Evolutionary conservation across 805 yeast species (phyloP).

Genomic region (Saccharomycopsis fermentans): DNA sequence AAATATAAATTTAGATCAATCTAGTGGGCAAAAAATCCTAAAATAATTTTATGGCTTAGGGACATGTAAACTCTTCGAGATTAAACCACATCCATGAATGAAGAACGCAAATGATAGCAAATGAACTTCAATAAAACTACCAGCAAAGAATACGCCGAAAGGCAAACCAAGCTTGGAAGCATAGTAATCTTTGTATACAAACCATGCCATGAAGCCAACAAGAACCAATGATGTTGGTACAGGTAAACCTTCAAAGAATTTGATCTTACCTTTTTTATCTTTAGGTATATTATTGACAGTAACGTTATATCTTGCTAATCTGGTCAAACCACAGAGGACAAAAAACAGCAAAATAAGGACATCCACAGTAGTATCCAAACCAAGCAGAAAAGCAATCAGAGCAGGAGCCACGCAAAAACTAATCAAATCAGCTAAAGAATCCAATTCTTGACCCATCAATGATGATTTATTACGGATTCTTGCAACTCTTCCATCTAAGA

Average conservation of each 20-base stretch:
- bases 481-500: slow-evolving; percentile 95
- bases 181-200: slow-evolving; percentile 41
- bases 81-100: slow-evolving; percentile 82
- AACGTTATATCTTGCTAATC: slow-evolving; percentile 92
- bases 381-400: slow-evolving; percentile 81
- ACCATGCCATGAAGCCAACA: slow-evolving; percentile 61
- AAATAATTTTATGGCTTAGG: slow-evolving; percentile 58
- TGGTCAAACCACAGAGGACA: slow-evolving; percentile 86
- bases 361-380: slow-evolving; percentile 78
- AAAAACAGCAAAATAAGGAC: slow-evolving; percentile 67
- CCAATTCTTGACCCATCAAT: slow-evolving; percentile 94
- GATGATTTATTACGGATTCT: slow-evolving; percentile 86
- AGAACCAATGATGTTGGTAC: slow-evolving; percentile 79
- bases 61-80: slow-evolving; percentile 80
- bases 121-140: slow-evolving; percentile 62
- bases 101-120: slow-evolving; percentile 54
- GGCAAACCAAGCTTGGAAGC: slow-evolving; percentile 37
- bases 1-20: neutral
- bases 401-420: slow-evolving; percentile 97
- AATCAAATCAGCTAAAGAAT: slow-evolving; percentile 88
- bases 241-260: slow-evolving; percentile 93
- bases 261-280: slow-evolving; percentile 76
- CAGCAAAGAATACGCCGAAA: slow-evolving; percentile 49
- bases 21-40: neutral
- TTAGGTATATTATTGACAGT: slow-evolving; percentile 90